Evolutionary conservation across 306 rosid species (phyloP), one percentile per base, ranked within the genome.

Genomic region (Crotalaria pallida): DNA sequence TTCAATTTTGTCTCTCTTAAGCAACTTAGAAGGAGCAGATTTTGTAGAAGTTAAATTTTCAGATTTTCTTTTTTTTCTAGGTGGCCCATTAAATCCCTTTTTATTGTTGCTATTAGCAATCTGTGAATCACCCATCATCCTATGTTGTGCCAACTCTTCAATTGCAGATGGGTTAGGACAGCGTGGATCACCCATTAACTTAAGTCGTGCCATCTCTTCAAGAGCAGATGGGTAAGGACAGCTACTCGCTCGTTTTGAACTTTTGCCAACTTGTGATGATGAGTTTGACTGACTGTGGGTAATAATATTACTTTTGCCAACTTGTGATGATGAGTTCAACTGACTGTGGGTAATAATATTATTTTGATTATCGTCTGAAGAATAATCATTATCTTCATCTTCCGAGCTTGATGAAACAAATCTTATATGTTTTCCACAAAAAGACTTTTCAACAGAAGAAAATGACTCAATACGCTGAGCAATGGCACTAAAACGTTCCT

Each of bases 221-320:
- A 58, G 63, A 49, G 86, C 92, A 69, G 96, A 90, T 24, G 91
- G 97, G 72, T 94, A 94, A 69, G 98, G 98, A 65, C 98, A 94
- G 73, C 83, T 82, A 73, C 94, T 87, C 47, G 68, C 77, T 71
- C 86, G 84, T 67, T 88, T 92, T 15, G 86, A 71, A 77, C 67
- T 78, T 81, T 56, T 76, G 65, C 70, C 79, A 44, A 66, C 67
- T 57, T 84, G 77, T 48, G 83, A 58, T 16, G 83, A 79, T 31
- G 84, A n/a, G 12, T 67, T 81, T 74, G 70, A 51, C 27, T 58
- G 79, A 52, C 56, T 63, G 3, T n/a, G n/a, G n/a, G n/a, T n/a
- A n/a, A n/a, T n/a, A n/a, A n/a, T n/a, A n/a, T n/a, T n/a, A 77
- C 67, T 78, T 81, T 56, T 76, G 65, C 70, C 79, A 44, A 66